Evolutionary conservation across 805 yeast genomes (phyloP).

Genomic region (Candida sakaeoensis): DNA sequence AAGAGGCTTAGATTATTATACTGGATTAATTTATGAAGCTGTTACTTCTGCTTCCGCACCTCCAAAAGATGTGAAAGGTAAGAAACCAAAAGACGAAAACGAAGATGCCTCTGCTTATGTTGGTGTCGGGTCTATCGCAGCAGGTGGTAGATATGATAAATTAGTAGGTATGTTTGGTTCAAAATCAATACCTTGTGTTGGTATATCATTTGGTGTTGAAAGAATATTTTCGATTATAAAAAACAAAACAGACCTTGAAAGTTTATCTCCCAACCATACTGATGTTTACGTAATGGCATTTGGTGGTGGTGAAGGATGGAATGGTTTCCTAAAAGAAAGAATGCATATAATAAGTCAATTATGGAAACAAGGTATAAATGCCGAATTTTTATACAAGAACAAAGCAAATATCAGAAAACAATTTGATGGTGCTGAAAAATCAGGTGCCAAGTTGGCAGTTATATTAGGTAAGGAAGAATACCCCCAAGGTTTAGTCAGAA

Average conservation of each 20-base stretch:
- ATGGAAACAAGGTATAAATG: constrained; percentile 86
- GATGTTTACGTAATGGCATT: constrained; percentile 96
- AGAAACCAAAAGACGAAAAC: constrained; percentile 44
- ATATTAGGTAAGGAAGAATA: constrained; percentile 95
- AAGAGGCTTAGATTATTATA: constrained; percentile 95
- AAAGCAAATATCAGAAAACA: constrained; percentile 95
- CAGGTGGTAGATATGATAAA: constrained; percentile 97
- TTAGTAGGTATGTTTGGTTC: constrained; percentile 96
- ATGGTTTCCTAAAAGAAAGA: constrained; percentile 87
- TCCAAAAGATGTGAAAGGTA: constrained; percentile 46
- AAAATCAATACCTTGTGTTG: constrained; percentile 94
- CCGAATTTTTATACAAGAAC: constrained; percentile 88
- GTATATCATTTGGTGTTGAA: constrained; percentile 95
- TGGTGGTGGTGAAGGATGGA: constrained; percentile 97
- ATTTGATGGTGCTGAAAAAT: constrained; percentile 94
- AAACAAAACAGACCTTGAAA: constrained; percentile 61
- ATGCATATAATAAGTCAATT: constrained; percentile 78
- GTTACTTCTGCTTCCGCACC: constrained; percentile 97
- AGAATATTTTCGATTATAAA: constrained; percentile 87
- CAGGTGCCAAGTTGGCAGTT: constrained; percentile 87
- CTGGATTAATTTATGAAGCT: constrained; percentile 95
- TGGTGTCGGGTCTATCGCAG: constrained; percentile 98
- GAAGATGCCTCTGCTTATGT: constrained; percentile 96
- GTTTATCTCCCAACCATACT: constrained; percentile 79
- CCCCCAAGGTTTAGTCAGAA: constrained; percentile 74